Conservation (phyloP, 192 early-diverging fungal species). For the Fimicolochytrium jonesii region DNA sequence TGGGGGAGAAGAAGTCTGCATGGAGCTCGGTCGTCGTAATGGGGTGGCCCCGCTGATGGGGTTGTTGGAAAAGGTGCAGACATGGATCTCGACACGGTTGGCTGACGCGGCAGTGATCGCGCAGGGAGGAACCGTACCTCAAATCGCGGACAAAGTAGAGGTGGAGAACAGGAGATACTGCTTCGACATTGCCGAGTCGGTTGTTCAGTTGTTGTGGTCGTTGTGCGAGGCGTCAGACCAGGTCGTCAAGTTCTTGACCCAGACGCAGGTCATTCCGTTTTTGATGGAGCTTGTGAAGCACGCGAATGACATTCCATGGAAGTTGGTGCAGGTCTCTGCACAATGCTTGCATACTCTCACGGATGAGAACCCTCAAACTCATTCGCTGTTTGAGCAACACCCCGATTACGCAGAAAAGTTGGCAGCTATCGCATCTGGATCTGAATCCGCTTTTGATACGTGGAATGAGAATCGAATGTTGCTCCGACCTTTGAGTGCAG, state of each 20-base stretch:
- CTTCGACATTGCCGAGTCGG: conserved; percentile 30
- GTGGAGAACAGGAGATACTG: conserved; percentile 31
- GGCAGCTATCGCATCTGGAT: conserved; percentile 12
- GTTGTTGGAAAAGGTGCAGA: conserved; percentile 46
- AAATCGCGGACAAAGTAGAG: conserved; percentile 32
- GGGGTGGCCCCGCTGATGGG: conserved; percentile 49
- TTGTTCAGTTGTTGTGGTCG: conserved; percentile 42
- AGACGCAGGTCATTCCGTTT: conserved; percentile 67
- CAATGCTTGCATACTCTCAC: conserved; percentile 82
- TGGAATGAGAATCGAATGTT: conserved; percentile 57
- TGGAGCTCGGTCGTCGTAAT: conserved; percentile 53
- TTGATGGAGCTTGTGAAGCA: conserved; percentile 37
- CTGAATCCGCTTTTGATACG: conserved; percentile 1
- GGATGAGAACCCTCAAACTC: conserved; percentile 64
- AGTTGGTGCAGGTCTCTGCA: conserved; percentile 29
- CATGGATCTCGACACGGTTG: conserved; percentile 51
- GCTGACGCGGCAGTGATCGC: conserved; percentile 4
- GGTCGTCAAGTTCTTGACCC: conserved; percentile 62
- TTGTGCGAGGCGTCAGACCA: conserved; percentile 66
- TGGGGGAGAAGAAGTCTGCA: conserved; percentile 48
- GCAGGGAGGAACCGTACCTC: neutral
- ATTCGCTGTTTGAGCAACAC: conserved; percentile 54
- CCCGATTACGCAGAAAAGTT: conserved; percentile 14
- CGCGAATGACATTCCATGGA: conserved; percentile 6
- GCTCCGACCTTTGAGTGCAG: conserved; percentile 66